Evolutionary conservation across 164 flowering plant species (phyloP), one percentile per base, ranked within the genome.

Genomic region (Vitis cinerea): DNA sequence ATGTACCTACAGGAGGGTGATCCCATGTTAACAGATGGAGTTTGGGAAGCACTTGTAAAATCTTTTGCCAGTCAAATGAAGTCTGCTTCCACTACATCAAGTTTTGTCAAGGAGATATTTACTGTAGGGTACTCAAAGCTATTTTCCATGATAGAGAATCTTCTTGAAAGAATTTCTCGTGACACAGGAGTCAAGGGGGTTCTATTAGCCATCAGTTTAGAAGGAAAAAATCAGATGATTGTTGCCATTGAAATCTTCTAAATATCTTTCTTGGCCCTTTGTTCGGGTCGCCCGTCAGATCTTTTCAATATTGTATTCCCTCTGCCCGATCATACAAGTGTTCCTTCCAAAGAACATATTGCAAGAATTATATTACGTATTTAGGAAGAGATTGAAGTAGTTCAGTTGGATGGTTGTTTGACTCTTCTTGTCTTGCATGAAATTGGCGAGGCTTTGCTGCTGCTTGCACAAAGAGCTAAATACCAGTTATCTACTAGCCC

Each of bases 171-270:
- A 82, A 89, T 93, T 71, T 84, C 96, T 29, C 90, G 82, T 50
- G 98, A 95, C 70, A 93, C 98, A 62, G 98, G 88, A 75, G 92
- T 90, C 67, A 93, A 93, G 82, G 99, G 98, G 61, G 96, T 91
- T 74, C 76, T 87, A 63, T 96, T 94, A 47, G 99, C 97, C 57
- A 75, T 95, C 44, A 84, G 76, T 77, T 72, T 78, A 56, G 93
- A 88, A 56, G 92, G 94, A 56, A 95, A 88, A 77, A 81, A 82
- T 70, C 97, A 89, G 78, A 88, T 95, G 91, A 74, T 87, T 79
- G 77, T 85, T 75, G 82, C 92, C 50, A 83, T 95, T 76, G 91
- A 87, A 77, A 83, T 84, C 56, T 91, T 93, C 84, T 94, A 90
- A 85, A 91, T 88, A 31, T 79, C 93, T 74, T 94, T 92, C 82